phyloP scores from a whole-genome alignment of 257 asterid species.

The Nicotiana obtusifolia region DNA sequence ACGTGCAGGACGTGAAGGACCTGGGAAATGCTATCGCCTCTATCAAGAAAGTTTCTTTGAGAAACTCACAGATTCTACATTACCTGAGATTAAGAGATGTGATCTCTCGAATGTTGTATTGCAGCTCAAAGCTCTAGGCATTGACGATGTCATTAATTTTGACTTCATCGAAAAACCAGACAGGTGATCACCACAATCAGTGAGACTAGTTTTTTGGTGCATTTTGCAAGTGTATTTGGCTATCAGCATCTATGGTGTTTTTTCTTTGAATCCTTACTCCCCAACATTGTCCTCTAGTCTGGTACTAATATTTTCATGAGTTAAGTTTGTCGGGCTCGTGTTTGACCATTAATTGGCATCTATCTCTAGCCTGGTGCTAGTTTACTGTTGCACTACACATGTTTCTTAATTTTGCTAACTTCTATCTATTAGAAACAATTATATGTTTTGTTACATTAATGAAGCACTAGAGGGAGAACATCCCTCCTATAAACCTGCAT shows the following conservation, averaged over 20 bases:
- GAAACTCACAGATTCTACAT: constrained; percentile 75
- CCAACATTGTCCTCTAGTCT: neutral
- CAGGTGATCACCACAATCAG: constrained; percentile 38
- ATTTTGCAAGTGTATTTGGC: neutral
- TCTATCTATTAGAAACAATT: neutral
- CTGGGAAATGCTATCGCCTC: constrained; percentile 96
- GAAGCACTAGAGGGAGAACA: neutral
- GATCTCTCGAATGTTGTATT: constrained; percentile 86
- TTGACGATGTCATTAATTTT: constrained; percentile 75
- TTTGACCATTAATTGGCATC: neutral
- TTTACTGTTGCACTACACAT: neutral
- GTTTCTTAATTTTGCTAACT: neutral
- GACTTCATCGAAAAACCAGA: constrained; percentile 91
- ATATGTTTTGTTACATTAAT: neutral
- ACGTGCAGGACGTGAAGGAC: constrained; percentile 99
- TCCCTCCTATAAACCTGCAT: neutral
- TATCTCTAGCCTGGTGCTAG: neutral
- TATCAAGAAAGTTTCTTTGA: constrained; percentile 88
- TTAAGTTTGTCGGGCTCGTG: neutral
- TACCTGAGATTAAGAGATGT: constrained; percentile 88
- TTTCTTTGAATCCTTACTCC: neutral
- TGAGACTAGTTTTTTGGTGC: neutral
- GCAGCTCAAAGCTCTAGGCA: constrained; percentile 94
- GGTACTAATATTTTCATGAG: neutral
- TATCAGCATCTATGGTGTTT: neutral